phyloP scores from a whole-genome alignment of 768 basidiomycete species.

The Collybia nuda region DNA sequence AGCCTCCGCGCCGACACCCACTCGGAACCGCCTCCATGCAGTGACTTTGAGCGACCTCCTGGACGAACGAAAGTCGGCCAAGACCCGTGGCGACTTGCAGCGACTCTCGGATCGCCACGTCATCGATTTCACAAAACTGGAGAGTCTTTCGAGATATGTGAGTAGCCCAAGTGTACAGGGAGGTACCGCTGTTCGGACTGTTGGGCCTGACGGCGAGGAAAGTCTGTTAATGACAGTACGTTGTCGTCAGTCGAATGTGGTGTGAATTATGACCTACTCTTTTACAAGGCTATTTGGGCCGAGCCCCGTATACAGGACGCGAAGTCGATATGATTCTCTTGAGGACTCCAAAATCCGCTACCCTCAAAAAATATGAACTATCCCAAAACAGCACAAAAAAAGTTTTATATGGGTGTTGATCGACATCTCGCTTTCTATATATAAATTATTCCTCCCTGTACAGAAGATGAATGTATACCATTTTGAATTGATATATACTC shows the following conservation, averaged over 20 bases:
- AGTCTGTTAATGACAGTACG: constrained; percentile 49
- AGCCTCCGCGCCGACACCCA: constrained; percentile 36
- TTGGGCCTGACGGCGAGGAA: constrained; percentile 59
- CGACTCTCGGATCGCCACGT: constrained; percentile 53
- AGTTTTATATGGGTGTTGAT: no score
- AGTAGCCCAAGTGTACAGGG: constrained; percentile 64
- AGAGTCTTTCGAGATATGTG: constrained; percentile 53
- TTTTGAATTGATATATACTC: no score
- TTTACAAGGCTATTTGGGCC: constrained; percentile 43
- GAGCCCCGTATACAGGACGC: constrained; percentile 26
- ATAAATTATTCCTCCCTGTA: no score
- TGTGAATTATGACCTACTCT: constrained; percentile 1
- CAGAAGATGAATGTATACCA: no score
- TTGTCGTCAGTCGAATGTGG: constrained; percentile 1
- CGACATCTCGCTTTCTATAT: no score
- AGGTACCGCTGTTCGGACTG: constrained; percentile 38
- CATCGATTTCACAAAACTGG: constrained; percentile 52
- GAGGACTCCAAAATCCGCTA: not conserved
- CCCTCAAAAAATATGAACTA: no score
- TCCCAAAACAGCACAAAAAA: no score
- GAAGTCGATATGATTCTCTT: no score
- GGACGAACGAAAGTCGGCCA: constrained; percentile 56
- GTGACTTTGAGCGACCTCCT: constrained; percentile 54
- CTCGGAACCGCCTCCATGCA: constrained; percentile 57
- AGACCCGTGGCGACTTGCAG: constrained; percentile 40